Conservation (phyloP, 1,284 basidiomycete genomes). For the Apiotrichum mycotoxinovorans region DNA sequence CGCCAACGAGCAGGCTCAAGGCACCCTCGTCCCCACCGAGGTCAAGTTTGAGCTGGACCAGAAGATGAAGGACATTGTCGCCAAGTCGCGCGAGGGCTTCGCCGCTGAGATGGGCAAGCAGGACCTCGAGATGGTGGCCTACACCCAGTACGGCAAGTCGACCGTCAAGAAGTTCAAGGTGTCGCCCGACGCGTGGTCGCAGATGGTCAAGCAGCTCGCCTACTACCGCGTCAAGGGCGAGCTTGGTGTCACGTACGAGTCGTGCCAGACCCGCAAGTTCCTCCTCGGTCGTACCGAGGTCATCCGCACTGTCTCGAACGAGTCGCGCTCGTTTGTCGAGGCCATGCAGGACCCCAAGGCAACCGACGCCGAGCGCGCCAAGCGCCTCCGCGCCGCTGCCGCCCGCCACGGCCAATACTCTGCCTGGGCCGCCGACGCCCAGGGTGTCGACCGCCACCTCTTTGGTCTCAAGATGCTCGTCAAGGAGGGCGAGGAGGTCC, state of each 20-base stretch:
- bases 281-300: constrained; percentile 90
- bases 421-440: constrained; percentile 84
- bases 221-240: constrained; percentile 81
- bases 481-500: constrained; percentile 68
- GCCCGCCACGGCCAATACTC: constrained; percentile 82
- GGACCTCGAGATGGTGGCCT: constrained; percentile 81
- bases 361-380: constrained; percentile 62
- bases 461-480: constrained; percentile 88
- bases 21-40: constrained; percentile 58
- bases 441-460: constrained; percentile 92
- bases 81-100: constrained; percentile 64
- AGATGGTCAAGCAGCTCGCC: constrained; percentile 93
- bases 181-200: constrained; percentile 92
- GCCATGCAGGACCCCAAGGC: constrained; percentile 69
- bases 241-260: constrained; percentile 86
- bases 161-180: constrained; percentile 82
- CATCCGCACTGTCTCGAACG: constrained; percentile 77
- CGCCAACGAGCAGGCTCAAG: constrained; percentile 48
- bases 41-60: constrained; percentile 69
- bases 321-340: constrained; percentile 81
- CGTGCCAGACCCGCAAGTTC: constrained; percentile 90
- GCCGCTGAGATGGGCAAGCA: constrained; percentile 72
- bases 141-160: constrained; percentile 86
- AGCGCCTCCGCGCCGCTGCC: constrained; percentile 73
- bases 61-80: constrained; percentile 51